Percentiles rank a stretch among this genome's conserved stretches.
Evolutionary conservation across 2,329 filamentous ascomycete genomes (phyloP).

Genomic region (Stagonosporopsis rhizophila): DNA sequence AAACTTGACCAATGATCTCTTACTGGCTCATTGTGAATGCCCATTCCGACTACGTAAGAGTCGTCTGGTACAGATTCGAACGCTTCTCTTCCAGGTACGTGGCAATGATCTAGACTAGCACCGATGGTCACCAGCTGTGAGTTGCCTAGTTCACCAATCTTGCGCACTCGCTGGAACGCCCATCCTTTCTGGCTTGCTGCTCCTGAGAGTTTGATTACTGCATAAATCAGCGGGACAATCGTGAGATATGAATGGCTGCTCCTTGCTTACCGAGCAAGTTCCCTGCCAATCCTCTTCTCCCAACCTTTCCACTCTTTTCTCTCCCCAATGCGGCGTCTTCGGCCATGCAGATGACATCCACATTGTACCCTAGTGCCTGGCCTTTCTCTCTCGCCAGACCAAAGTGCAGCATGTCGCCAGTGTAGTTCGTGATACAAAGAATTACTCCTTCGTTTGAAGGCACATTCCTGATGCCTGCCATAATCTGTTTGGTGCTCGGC

Average conservation of each 20-base stretch:
- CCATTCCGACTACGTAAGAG: conserved; percentile 54
- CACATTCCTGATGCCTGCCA: conserved; percentile 56
- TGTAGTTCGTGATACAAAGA: conserved; percentile 59
- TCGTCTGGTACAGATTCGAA: conserved; percentile 56
- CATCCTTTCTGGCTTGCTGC: conserved; percentile 55
- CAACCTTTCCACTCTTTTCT: conserved; percentile 57
- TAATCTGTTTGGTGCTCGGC: conserved; percentile 58
- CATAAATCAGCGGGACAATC: conserved; percentile 13
- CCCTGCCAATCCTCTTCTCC: conserved; percentile 58
- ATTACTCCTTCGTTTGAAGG: conserved; percentile 56
- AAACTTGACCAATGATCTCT: conserved; percentile 6
- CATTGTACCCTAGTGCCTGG: conserved; percentile 53
- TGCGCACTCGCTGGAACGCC: conserved; percentile 54
- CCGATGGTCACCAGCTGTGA: conserved; percentile 59
- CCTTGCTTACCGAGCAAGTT: conserved; percentile 53
- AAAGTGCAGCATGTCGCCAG: conserved; percentile 59
- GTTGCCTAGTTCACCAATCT: conserved; percentile 55
- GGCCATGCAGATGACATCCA: conserved; percentile 57
- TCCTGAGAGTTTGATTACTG: conserved; percentile 57
- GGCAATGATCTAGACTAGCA: conserved; percentile 60
- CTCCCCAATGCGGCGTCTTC: conserved; percentile 58
- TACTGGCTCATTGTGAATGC: conserved; percentile 61
- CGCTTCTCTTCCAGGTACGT: conserved; percentile 59
- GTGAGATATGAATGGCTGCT: not conserved
- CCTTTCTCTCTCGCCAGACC: conserved; percentile 58